A percentile compares a stretch with the other conserved stretches of the same genome.
Conservation (phyloP, 1,284 basidiomycete genomes). For the Sporisorium iseilematis-ciliati region DNA sequence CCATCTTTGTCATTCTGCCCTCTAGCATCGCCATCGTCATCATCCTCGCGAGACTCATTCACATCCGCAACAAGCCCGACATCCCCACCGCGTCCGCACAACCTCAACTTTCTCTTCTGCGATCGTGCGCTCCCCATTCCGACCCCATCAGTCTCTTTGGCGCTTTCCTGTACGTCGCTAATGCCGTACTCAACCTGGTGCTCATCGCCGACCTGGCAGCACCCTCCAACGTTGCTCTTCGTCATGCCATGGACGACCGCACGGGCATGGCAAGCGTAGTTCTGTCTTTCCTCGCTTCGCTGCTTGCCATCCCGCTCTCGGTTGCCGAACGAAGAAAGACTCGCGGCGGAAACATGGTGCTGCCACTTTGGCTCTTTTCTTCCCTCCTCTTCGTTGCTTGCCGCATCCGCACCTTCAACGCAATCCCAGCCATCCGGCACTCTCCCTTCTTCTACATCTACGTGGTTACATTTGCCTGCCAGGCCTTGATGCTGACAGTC, state of each 20-base stretch:
- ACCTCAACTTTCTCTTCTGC: slow-evolving; percentile 16
- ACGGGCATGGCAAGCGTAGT: slow-evolving; percentile 32
- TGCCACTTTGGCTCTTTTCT: slow-evolving; percentile 54
- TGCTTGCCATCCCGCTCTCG: slow-evolving; percentile 35
- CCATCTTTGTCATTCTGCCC: slow-evolving; percentile 43
- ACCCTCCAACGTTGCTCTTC: slow-evolving; percentile 13
- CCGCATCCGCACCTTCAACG: slow-evolving; percentile 50
- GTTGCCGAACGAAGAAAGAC: slow-evolving; percentile 48
- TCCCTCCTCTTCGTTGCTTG: slow-evolving; percentile 46
- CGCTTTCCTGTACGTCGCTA: slow-evolving; percentile 23
- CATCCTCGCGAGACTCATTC: slow-evolving; percentile 13
- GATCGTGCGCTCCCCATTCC: slow-evolving; percentile 26
- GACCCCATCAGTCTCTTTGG: slow-evolving; percentile 46
- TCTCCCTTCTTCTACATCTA: slow-evolving; percentile 46
- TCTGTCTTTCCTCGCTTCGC: slow-evolving; percentile 35
- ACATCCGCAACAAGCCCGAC: slow-evolving; percentile 32
- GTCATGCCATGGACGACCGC: slow-evolving; percentile 13
- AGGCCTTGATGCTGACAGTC: slow-evolving; percentile 44
- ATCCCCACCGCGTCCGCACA: slow-evolving; percentile 19
- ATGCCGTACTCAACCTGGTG: slow-evolving; percentile 34
- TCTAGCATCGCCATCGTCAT: slow-evolving; percentile 37
- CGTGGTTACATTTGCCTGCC: slow-evolving; percentile 33
- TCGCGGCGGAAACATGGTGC: slow-evolving; percentile 34
- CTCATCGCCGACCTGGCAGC: slow-evolving; percentile 25
- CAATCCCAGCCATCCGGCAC: slow-evolving; percentile 27